Evolutionary conservation across 495 filamentous ascomycete genomes (phyloP).

Genomic region (Pseudoneurospora amorphoporcata): DNA sequence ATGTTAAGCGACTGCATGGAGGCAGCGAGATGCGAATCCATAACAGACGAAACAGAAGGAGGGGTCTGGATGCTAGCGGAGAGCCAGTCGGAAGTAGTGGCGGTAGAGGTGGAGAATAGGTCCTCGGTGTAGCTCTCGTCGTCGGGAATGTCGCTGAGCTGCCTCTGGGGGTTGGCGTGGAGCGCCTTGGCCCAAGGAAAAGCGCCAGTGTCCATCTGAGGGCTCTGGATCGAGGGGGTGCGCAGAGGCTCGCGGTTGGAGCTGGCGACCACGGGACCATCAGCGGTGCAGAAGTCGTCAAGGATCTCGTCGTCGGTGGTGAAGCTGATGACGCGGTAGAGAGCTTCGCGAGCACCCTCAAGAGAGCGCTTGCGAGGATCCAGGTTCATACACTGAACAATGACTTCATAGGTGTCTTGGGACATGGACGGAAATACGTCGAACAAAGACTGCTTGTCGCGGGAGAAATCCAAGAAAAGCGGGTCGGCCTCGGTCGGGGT

Average conservation of each 20-base stretch:
- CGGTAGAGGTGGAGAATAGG: constrained; percentile 73
- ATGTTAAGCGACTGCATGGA: constrained; percentile 51
- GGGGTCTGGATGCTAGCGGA: constrained; percentile 57
- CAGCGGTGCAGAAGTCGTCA: constrained; percentile 88
- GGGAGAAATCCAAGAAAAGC: constrained; percentile 82
- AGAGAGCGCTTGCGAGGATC: constrained; percentile 87
- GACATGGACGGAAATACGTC: constrained; percentile 99
- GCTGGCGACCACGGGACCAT: constrained; percentile 59
- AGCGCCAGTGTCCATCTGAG: constrained; percentile 63
- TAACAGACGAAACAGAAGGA: constrained; percentile 60
- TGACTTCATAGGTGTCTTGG: constrained; percentile 89
- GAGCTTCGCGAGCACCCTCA: constrained; percentile 58
- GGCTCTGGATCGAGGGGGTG: constrained; percentile 88
- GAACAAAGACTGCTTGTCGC: constrained; percentile 88
- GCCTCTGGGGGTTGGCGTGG: constrained; percentile 67
- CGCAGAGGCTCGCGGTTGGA: constrained; percentile 92
- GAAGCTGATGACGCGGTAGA: constrained; percentile 75
- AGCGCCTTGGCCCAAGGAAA: constrained; percentile 96
- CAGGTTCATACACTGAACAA: constrained; percentile 75
- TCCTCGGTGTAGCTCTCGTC: constrained; percentile 71
- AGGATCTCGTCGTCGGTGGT: constrained; percentile 76
- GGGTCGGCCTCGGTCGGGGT: constrained; percentile 77
- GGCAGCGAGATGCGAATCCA: constrained; percentile 65
- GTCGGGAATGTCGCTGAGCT: constrained; percentile 80
- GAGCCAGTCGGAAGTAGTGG: constrained; percentile 56